A percentile compares a stretch with the other conserved stretches of the same genome.
phyloP scores from a whole-genome alignment of 1,284 basidiomycete genomes.

The Pseudozyma tsukubaensis region DNA sequence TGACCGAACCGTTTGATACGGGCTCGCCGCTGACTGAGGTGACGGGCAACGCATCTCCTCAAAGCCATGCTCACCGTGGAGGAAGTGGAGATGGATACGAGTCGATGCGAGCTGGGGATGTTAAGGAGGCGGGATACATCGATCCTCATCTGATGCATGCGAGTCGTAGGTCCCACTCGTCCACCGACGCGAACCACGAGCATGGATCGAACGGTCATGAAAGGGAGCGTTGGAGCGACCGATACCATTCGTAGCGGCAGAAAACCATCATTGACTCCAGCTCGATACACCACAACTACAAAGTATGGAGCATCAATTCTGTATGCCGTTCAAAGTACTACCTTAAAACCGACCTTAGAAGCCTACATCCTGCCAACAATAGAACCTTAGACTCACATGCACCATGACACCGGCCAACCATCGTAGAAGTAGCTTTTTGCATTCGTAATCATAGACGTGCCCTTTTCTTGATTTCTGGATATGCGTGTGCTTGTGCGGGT shows the following conservation, averaged over 20 bases:
- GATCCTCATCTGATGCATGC: constrained; percentile 10
- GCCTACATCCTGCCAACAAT: no score
- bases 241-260: background rate
- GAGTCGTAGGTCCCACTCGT: constrained; percentile 1
- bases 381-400: no score
- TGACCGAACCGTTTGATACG: constrained; percentile 25
- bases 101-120: background rate
- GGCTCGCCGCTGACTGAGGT: constrained; percentile 40
- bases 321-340: no score
- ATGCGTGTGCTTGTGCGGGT: no score
- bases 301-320: no score
- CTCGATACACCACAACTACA: no score
- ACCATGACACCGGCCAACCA: no score
- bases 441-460: no score
- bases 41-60: constrained; percentile 22
- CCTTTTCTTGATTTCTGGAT: no score
- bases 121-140: background rate
- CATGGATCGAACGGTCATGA: background rate
- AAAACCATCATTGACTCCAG: no score
- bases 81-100: background rate
- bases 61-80: constrained; percentile 1
- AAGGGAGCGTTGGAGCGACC: background rate
- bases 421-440: no score
- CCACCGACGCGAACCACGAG: constrained; percentile 4
- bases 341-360: no score